Percentiles rank a stretch among this genome's conserved stretches.
Evolutionary conservation across 2,329 filamentous ascomycete species (phyloP).

Genomic region (Fusarium chaquense): DNA sequence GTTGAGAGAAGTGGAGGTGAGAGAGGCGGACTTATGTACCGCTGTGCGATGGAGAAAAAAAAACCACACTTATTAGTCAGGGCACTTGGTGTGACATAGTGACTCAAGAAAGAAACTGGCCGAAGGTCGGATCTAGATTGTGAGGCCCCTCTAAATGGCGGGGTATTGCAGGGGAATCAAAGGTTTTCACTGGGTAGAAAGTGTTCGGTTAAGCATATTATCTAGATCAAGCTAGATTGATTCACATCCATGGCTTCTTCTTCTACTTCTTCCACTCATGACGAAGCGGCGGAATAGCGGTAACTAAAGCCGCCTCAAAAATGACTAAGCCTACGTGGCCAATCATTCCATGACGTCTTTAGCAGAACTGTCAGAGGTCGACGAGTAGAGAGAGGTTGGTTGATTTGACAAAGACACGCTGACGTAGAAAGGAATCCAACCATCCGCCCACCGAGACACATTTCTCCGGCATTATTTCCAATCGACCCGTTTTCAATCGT

Average conservation of each 20-base stretch:
- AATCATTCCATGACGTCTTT: slow-evolving; percentile 4
- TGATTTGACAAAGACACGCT: neutral
- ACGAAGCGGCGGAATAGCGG: slow-evolving; percentile 3
- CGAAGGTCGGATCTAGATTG: slow-evolving; percentile 8
- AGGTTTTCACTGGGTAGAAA: neutral
- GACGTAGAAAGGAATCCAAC: neutral
- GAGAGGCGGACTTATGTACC: slow-evolving; percentile 9
- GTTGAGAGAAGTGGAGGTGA: slow-evolving; percentile 4
- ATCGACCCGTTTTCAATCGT: fast-evolving
- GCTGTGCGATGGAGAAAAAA: neutral
- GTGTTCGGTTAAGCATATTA: neutral
- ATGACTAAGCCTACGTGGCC: slow-evolving; percentile 1
- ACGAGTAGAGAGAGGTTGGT: neutral
- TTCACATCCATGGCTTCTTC: neutral
- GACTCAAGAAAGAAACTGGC: slow-evolving; percentile 10
- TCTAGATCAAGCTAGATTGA: slow-evolving; percentile 7
- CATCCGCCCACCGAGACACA: fast-evolving
- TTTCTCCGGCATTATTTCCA: neutral
- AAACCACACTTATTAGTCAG: slow-evolving; percentile 1
- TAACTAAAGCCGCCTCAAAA: neutral
- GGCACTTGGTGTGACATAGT: slow-evolving; percentile 1
- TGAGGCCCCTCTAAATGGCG: neutral
- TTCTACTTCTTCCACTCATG: neutral
- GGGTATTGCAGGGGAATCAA: neutral
- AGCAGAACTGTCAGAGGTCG: no score